Percentiles rank a stretch among this genome's conserved stretches.
Evolutionary conservation across 2,329 filamentous ascomycete genomes (phyloP).

Genomic region (Paraphoma chrysanthemicola): DNA sequence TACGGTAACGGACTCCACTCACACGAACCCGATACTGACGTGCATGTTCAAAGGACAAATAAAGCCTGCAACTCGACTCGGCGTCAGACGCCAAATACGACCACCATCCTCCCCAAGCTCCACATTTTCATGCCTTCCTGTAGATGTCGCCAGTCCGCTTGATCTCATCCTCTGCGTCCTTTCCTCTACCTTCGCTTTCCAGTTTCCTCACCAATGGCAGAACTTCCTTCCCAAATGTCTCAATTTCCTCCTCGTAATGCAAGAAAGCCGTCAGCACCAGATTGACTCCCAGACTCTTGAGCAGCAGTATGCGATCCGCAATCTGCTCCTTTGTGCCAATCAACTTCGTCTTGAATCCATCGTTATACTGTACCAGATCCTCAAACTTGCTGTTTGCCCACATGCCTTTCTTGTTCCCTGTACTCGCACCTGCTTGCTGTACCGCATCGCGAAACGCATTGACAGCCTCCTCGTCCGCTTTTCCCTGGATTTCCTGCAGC

Average conservation of each 20-base stretch:
- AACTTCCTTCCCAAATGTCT: conserved; percentile 57
- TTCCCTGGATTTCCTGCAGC: conserved; percentile 60
- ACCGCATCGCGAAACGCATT: conserved; percentile 58
- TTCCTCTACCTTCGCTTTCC: conserved; percentile 57
- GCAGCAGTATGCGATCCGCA: conserved; percentile 57
- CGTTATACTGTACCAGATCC: conserved; percentile 63
- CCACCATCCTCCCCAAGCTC: not conserved
- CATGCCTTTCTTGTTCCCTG: conserved; percentile 59
- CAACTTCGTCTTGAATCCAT: conserved; percentile 63
- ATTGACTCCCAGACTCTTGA: conserved; percentile 55
- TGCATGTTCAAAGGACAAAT: no score
- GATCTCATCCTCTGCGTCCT: conserved; percentile 56
- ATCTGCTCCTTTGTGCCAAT: conserved; percentile 62
- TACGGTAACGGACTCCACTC: no score
- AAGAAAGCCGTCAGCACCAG: conserved; percentile 58
- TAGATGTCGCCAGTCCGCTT: conserved; percentile 58
- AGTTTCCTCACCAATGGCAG: conserved; percentile 57
- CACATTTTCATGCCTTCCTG: conserved; percentile 17
- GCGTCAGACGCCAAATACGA: not conserved
- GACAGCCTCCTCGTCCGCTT: conserved; percentile 59
- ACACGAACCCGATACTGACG: no score
- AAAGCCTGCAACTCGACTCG: not conserved
- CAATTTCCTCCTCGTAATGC: conserved; percentile 62
- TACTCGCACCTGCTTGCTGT: conserved; percentile 58
- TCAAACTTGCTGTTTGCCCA: conserved; percentile 61